Evolutionary conservation across 2,329 filamentous ascomycete species (phyloP).

Genomic region (Phyllosticta citribraziliensis): DNA sequence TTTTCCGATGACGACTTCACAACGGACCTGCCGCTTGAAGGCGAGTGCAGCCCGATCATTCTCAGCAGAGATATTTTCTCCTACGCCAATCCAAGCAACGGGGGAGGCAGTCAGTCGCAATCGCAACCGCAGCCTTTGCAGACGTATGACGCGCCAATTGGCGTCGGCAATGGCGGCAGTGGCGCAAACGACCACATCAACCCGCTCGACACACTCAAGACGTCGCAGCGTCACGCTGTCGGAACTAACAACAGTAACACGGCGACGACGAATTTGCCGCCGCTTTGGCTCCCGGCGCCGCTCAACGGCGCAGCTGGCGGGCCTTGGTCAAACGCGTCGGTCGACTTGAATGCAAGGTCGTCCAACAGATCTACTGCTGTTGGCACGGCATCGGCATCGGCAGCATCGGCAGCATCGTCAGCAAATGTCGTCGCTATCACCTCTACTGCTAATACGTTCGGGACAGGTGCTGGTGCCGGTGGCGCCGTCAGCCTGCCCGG

Average conservation of each 20-base stretch:
- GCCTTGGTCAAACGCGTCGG: background rate
- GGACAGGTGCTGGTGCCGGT: background rate
- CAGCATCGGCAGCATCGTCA: background rate
- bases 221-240: conserved; percentile 12
- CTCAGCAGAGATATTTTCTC: conserved; percentile 30
- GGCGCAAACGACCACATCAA: conserved; percentile 18
- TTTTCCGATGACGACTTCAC: conserved; percentile 17
- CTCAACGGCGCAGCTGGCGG: conserved; percentile 1
- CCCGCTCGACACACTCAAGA: conserved; percentile 21
- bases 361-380: background rate
- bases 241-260: background rate
- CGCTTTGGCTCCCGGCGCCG: conserved; percentile 6
- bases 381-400: background rate
- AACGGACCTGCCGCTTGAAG: conserved; percentile 11
- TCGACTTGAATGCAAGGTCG: background rate
- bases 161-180: background rate
- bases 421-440: background rate
- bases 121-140: background rate
- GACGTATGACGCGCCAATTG: background rate
- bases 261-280: conserved; percentile 4
- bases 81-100: conserved; percentile 21
- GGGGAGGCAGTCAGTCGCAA: background rate
- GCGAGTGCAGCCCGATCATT: conserved; percentile 21
- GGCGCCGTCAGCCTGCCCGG: conserved; percentile 22
- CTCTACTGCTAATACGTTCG: background rate